Conservation (phyloP, 129 eudicot species). For the Rutidosis leptorrhynchoides region DNA sequence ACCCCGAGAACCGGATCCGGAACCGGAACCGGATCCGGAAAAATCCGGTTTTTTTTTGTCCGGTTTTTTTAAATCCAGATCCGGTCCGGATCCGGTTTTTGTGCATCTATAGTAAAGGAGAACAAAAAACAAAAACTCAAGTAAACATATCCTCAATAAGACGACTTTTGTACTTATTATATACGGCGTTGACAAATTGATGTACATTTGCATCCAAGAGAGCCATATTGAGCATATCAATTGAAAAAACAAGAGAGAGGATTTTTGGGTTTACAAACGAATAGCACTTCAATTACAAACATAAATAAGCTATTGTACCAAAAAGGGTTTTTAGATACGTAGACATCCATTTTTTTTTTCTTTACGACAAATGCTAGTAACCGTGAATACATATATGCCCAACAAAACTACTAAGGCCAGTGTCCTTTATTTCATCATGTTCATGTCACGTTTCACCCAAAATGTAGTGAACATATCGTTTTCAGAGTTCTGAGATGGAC, state of each 20-base stretch:
- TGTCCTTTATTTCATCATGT: conserved; percentile 16
- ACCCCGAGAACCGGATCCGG: too few relatives aligned
- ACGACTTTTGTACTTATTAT: too few relatives aligned
- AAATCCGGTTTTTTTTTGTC: too few relatives aligned
- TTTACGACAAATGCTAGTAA: not conserved
- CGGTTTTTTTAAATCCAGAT: too few relatives aligned
- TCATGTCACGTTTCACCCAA: not conserved
- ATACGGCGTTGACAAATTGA: too few relatives aligned
- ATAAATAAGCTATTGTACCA: conserved; percentile 12
- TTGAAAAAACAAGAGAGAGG: not conserved
- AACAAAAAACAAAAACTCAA: too few relatives aligned
- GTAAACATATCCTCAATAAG: too few relatives aligned
- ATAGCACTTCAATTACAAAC: conserved; percentile 8
- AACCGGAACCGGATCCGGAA: too few relatives aligned
- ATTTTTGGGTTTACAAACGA: conserved; percentile 5
- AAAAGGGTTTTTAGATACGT: conserved; percentile 12
- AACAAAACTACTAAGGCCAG: not conserved
- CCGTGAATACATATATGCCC: conserved; percentile 11
- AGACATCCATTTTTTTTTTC: conserved; percentile 3
- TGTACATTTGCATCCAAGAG: conserved; percentile 7
- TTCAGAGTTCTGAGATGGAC: conserved; percentile 54
- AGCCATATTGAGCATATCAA: conserved; percentile 10
- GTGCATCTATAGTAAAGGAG: too few relatives aligned
- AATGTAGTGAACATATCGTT: conserved; percentile 14
- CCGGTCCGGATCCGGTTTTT: too few relatives aligned